A percentile compares a stretch with the other conserved stretches of the same genome.
phyloP scores from a whole-genome alignment of 2,329 filamentous ascomycete genomes.

The Trichoderma semiorbis region DNA sequence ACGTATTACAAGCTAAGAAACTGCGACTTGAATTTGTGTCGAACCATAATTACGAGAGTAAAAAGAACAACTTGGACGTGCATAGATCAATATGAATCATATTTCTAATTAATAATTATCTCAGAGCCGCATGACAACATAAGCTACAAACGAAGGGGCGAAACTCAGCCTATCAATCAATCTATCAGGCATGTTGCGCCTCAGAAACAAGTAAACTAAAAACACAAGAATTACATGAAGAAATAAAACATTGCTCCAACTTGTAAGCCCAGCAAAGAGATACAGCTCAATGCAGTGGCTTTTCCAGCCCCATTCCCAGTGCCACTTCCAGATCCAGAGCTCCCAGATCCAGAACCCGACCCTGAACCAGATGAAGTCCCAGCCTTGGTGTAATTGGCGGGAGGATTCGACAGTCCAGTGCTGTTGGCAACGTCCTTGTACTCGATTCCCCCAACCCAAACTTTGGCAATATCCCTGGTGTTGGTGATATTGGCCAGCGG shows the following conservation, averaged over 20 bases:
- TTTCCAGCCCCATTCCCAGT: not conserved
- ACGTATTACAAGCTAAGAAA: not conserved
- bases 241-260: not conserved
- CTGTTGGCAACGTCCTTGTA: conserved; percentile 8
- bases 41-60: not conserved
- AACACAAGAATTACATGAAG: not conserved
- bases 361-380: not conserved
- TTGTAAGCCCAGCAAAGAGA: not conserved
- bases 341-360: not conserved
- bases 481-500: conserved; percentile 1
- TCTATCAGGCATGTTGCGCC: not conserved
- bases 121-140: not conserved
- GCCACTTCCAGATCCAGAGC: not conserved
- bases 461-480: not conserved
- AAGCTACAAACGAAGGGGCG: not conserved
- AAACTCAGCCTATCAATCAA: not conserved
- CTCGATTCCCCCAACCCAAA: conserved; percentile 4
- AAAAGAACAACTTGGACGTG: too few species aligned
- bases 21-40: not conserved
- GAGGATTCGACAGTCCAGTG: not conserved
- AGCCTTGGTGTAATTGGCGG: not conserved
- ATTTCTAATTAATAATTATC: not conserved
- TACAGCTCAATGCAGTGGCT: not conserved
- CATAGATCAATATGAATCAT: not conserved
- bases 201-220: not conserved